phyloP scores from a whole-genome alignment of 192 early-diverging fungal species.

The Coemansia sp. region DNA sequence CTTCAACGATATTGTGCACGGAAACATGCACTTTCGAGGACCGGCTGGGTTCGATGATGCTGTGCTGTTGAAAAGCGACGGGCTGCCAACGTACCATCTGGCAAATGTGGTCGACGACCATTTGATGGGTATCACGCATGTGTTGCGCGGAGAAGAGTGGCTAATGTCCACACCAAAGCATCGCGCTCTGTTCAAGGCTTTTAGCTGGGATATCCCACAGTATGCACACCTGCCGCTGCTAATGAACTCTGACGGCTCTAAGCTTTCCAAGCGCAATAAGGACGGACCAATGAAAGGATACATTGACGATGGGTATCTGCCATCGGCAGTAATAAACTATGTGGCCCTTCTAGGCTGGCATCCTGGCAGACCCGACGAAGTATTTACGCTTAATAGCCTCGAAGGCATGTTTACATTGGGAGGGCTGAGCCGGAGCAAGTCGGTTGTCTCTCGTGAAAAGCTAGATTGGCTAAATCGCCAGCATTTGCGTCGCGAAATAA shows the following conservation, averaged over 20 bases:
- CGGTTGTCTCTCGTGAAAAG: constrained; percentile 41
- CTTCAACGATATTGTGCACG: constrained; percentile 76
- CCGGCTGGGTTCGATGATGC: constrained; percentile 82
- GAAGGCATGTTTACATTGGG: constrained; percentile 29
- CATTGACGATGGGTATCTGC: constrained; percentile 75
- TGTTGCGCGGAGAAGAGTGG: constrained; percentile 95
- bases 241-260: constrained; percentile 75
- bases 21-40: constrained; percentile 64
- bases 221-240: constrained; percentile 90
- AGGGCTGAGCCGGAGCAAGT: constrained; percentile 48
- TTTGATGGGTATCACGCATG: constrained; percentile 88
- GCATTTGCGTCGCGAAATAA: constrained; percentile 34
- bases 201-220: constrained; percentile 75
- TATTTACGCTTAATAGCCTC: constrained; percentile 58
- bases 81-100: constrained; percentile 90
- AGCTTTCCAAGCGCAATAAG: constrained; percentile 87
- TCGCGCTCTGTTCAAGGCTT: constrained; percentile 74
- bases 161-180: constrained; percentile 93
- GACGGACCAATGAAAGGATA: constrained; percentile 73
- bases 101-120: constrained; percentile 95
- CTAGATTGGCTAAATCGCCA: constrained; percentile 53
- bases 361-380: constrained; percentile 58
- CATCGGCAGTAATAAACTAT: constrained; percentile 85
- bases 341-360: constrained; percentile 85
- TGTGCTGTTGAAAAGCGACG: constrained; percentile 89